These are phyloP conservation scores for Epichloe festucae DNA, from an alignment of 2,329 filamentous ascomycete genomes.

Conservation along the genomic window DNA sequence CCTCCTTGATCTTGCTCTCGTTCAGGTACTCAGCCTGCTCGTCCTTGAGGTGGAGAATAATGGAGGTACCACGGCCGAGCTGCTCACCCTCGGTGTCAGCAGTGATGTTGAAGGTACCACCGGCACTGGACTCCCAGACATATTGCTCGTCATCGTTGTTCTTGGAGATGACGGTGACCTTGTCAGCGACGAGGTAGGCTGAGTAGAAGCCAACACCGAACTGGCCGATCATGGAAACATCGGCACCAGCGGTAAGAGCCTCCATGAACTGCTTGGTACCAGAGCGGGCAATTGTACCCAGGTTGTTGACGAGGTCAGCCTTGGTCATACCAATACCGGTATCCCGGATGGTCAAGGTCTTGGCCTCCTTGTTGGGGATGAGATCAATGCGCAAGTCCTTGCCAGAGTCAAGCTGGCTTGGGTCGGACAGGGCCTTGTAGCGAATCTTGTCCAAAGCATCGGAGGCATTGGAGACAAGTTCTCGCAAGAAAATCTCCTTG, in stretches of 20 bases:
- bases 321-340: conserved; percentile 99
- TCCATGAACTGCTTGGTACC: conserved; percentile 99
- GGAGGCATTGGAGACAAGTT: conserved; percentile 95
- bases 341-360: conserved; percentile 95
- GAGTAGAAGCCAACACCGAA: conserved; percentile 99
- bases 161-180: conserved; percentile 91
- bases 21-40: conserved; percentile 98
- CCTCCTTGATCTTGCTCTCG: conserved; percentile 99
- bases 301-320: conserved; percentile 99
- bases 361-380: conserved; percentile 92
- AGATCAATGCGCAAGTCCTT: conserved; percentile 99
- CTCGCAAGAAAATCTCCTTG: conserved; percentile 99
- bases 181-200: conserved; percentile 96
- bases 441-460: conserved; percentile 99
- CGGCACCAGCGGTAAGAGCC: conserved; percentile 91
- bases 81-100: conserved; percentile 84
- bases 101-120: conserved; percentile 90
- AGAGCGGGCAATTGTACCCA: conserved; percentile 97
- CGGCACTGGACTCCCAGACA: conserved; percentile 95
- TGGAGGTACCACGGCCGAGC: conserved; percentile 91
- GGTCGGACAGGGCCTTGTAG: conserved; percentile 95
- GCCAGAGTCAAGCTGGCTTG: conserved; percentile 89
- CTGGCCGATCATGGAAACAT: conserved; percentile 99
- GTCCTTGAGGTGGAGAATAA: conserved; percentile 98
- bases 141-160: conserved; percentile 99